Conservation (phyloP, 2,329 filamentous ascomycete species). For the Diaporthe batatas region DNA sequence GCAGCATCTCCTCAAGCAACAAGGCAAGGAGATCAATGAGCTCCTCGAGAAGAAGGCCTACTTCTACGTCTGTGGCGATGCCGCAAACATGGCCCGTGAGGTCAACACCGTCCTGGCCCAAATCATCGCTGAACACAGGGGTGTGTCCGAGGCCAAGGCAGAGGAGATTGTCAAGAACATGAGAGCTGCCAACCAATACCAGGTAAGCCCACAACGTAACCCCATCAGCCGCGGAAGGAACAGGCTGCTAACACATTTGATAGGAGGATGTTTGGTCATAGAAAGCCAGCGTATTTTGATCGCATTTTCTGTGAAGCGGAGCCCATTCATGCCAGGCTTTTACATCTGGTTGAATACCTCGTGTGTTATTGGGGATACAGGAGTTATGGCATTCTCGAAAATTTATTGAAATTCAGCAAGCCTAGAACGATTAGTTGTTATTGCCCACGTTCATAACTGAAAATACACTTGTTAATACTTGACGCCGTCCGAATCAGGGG, state of each 20-base stretch:
- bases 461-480: conserved; percentile 29
- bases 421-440: conserved; percentile 26
- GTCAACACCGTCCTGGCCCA: conserved; percentile 89
- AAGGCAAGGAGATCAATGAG: conserved; percentile 86
- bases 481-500: not conserved
- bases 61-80: conserved; percentile 98
- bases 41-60: conserved; percentile 89
- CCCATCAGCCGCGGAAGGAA: not conserved
- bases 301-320: conserved; percentile 39
- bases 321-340: conserved; percentile 4
- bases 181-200: conserved; percentile 95
- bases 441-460: conserved; percentile 11
- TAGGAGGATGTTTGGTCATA: conserved; percentile 81
- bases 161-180: conserved; percentile 98
- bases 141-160: conserved; percentile 85
- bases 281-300: conserved; percentile 42
- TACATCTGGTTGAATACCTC: conserved; percentile 24
- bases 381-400: conserved; percentile 34
- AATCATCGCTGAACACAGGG: conserved; percentile 87
- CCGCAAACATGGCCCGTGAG: conserved; percentile 95
- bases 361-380: conserved; percentile 36
- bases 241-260: conserved; percentile 50
- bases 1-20: conserved; percentile 90
- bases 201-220: conserved; percentile 68
- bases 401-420: conserved; percentile 27